Evolutionary conservation across 2,329 filamentous ascomycete species (phyloP).

Genomic region (Xylariaceae sp.): DNA sequence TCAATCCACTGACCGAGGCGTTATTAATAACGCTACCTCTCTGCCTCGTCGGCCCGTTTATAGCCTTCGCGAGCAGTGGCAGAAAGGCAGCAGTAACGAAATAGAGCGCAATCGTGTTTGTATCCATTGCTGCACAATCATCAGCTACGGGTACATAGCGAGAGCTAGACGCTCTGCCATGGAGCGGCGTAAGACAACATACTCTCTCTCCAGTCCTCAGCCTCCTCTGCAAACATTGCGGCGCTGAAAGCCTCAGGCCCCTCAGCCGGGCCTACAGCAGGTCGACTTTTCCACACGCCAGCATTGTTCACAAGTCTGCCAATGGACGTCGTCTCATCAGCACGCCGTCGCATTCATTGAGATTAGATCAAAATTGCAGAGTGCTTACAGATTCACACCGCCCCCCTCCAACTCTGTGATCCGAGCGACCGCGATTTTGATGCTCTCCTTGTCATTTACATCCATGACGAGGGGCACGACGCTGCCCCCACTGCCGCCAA

Average conservation of each 20-base stretch:
- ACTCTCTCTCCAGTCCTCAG: conserved; percentile 27
- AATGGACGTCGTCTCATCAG: not conserved
- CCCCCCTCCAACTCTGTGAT: conserved; percentile 48
- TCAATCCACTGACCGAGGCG: conserved; percentile 47
- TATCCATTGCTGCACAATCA: conserved; percentile 40
- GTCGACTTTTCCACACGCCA: conserved; percentile 37
- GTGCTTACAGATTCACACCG: conserved; percentile 44
- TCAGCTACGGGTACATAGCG: not conserved
- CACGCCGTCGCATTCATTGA: not conserved
- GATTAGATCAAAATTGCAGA: not conserved
- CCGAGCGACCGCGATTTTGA: conserved; percentile 46
- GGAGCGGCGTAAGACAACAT: not conserved
- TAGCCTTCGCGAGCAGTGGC: conserved; percentile 50
- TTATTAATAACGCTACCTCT: conserved; percentile 53
- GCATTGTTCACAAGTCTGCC: conserved; percentile 49
- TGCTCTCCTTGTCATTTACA: conserved; percentile 49
- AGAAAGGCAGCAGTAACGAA: conserved; percentile 55
- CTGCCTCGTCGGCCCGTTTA: conserved; percentile 44
- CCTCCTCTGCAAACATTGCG: conserved; percentile 25
- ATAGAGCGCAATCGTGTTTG: conserved; percentile 49
- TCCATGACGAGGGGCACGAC: conserved; percentile 45
- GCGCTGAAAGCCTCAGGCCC: conserved; percentile 26
- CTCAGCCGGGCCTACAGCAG: conserved; percentile 16
- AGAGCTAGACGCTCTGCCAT: not conserved
- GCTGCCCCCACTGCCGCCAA: conserved; percentile 40